Evolutionary conservation across 495 filamentous ascomycete genomes (phyloP), one percentile per base, ranked within the genome.

Genomic region (Chaetomium fimeti): DNA sequence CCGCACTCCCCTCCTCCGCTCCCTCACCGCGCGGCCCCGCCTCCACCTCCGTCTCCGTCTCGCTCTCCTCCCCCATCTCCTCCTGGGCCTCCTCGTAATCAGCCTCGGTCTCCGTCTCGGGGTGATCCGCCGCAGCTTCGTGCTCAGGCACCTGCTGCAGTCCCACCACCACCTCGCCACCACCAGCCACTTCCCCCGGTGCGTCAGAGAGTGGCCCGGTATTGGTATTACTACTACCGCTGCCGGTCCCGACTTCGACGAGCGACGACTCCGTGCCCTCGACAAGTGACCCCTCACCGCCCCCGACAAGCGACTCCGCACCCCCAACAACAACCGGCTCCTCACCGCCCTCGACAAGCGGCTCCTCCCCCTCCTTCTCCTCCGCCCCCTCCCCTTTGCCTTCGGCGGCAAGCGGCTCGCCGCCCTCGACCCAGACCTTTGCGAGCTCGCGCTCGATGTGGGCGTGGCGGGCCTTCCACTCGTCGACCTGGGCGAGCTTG

Each of bases 391-490:
- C 49, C 2, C 24, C 24, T 36, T 4, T 36, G 5, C 9, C 32
- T 24, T 27, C 18, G 22, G 3, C 55, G 3, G 48, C 22, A 7
- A 27, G 18, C 45, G 1, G 18, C 45, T 79, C 79, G 9, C 75
- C 78, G 5, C 75, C 75, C 48, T 78, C 82, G 7, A 84, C 79
- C 83, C 82, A 86, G 27, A 87, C 84, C 68, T 79, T 78, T 49
- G 75, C 78, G 28, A 87, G 70, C 69, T 83, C 78, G 57, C 69
- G 72, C 49, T 86, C 77, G 63, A 99, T 94, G 68, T 91, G 87
- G 60, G 88, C 85, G 22, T 87, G 85, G 43, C 95, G 84, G 57
- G 76, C 74, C 81, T 92, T 89, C 91, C 90, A 93, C 70, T 88
- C 82, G 52, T 93, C 90, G 0, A 97, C 93, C 72, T 90, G 87